These are phyloP conservation scores for Blastobotrys malaysiensis DNA, from an alignment of 1,139 yeast species.

Conservation along the genomic window DNA sequence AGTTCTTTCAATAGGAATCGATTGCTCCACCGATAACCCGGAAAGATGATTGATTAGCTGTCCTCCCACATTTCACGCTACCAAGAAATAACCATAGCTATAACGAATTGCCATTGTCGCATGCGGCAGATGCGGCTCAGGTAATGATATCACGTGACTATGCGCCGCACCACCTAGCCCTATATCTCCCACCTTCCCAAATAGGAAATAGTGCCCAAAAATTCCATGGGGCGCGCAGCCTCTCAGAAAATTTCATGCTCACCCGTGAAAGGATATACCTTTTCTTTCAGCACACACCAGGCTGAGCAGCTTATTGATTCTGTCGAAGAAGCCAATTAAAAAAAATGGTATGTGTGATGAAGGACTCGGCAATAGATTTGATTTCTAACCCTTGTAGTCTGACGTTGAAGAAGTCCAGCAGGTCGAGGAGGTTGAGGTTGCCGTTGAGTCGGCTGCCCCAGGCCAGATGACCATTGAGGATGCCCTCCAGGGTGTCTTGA, in stretches of 20 bases:
- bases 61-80: no score
- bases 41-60: no score
- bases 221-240: background rate
- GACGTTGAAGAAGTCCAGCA: slow-evolving; percentile 37
- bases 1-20: no score
- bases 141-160: background rate
- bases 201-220: background rate
- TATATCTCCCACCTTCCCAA: background rate
- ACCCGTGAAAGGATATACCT: background rate
- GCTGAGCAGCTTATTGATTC: slow-evolving; percentile 31
- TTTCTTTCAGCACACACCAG: slow-evolving; percentile 16
- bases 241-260: background rate
- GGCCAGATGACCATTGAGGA: slow-evolving; percentile 96
- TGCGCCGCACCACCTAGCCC: background rate
- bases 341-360: slow-evolving; percentile 18
- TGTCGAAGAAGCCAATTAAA: slow-evolving; percentile 33
- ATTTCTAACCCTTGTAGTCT: slow-evolving; percentile 28
- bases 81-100: no score
- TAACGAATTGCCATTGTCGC: no score
- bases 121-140: no score
- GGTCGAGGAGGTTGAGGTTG: slow-evolving; percentile 78
- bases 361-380: background rate
- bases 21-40: no score
- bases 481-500: slow-evolving; percentile 96
- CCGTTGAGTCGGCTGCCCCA: slow-evolving; percentile 65